These are phyloP conservation scores for Trichoderma gamsii DNA, from an alignment of 495 filamentous ascomycete species.

Conservation along the genomic window DNA sequence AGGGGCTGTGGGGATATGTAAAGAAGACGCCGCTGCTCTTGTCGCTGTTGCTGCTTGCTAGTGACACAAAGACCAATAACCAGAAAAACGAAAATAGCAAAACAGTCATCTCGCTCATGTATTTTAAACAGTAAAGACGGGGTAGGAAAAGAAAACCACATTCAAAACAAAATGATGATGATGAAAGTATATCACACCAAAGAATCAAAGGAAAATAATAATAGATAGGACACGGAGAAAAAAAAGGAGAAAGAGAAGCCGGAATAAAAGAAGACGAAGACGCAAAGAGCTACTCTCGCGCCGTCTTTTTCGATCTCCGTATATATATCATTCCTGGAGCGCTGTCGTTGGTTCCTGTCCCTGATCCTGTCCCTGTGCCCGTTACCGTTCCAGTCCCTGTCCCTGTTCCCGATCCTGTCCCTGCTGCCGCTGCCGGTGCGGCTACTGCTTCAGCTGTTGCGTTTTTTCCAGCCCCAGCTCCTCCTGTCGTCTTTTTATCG, in stretches of 20 bases:
- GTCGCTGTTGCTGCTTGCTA: not conserved
- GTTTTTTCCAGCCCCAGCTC: not conserved
- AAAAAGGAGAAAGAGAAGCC: not conserved
- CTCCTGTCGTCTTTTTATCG: not conserved
- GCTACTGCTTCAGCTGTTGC: not conserved
- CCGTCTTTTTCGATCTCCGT: not conserved
- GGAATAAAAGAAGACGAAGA: not conserved
- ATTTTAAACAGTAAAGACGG: not conserved
- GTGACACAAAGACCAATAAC: not conserved
- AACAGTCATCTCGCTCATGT: not conserved
- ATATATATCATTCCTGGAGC: conserved; percentile 4
- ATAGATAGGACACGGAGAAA: not conserved
- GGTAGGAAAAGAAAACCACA: not conserved
- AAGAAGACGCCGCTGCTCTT: not conserved
- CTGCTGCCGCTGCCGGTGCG: not conserved
- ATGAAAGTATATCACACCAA: too few species aligned
- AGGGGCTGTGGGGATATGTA: not conserved
- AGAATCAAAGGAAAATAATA: not conserved
- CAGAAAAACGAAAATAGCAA: not conserved
- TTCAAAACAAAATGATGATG: too few species aligned
- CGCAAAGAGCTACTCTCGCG: not conserved
- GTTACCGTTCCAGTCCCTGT: not conserved
- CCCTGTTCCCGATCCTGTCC: not conserved
- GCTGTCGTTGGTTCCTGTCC: conserved; percentile 1
- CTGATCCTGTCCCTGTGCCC: not conserved